Base-by-base conservation (phyloP, 352 stramenopile species). In the Globisporangium viniferum region DNA sequence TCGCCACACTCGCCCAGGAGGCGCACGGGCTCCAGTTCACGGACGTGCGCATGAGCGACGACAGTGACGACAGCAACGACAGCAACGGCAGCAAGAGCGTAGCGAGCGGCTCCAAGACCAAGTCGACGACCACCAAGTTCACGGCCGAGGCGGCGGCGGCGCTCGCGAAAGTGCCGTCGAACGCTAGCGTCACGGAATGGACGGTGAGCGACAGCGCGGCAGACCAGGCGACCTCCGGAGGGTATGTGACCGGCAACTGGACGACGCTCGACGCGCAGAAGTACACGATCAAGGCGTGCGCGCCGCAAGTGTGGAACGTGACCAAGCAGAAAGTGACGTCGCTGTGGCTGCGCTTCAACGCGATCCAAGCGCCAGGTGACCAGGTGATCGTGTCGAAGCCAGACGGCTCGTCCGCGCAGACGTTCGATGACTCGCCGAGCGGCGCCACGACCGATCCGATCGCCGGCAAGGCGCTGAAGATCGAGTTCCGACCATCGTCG, bases 301-400 rank as follows among this genome's bases (percentile, higher is more conserved):
- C 75, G 44, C 69, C 62, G 22, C 80, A 88, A 65, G 71, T 64
- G 56, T 88, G 80, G 77, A 84, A 71, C 49, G 73, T 88, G 68
- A 84, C 64, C 57, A 76, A 88, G 59, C 73, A 79, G 59, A 77
- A 74, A 56, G 76, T 74, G 12, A 75, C 58, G 22, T 73, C 78
- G 9, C 70, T 86, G 35, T 81, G 72, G 72, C 72, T 88, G 15
- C 59, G 74, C 31, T 86, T 88, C 66, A 72, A 70, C 2, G 62
- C 69, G 6, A 72, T 86, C 5, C 18, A 68, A 24, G 68, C 69
- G 64, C 35, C 74, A 0, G 80, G 78, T 64, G 77, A 82, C 15
- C 69, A 82, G 41, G 65, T 88, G 22, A 61, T 80, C n/a, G 72
- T 79, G 9, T 74, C 78, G 1, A 64, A 76, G 20, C 36, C 76